Percentiles rank a stretch among this genome's conserved stretches.
Evolutionary conservation across 2,329 filamentous ascomycete species (phyloP).

Genomic region (Colletotrichum simmondsii): DNA sequence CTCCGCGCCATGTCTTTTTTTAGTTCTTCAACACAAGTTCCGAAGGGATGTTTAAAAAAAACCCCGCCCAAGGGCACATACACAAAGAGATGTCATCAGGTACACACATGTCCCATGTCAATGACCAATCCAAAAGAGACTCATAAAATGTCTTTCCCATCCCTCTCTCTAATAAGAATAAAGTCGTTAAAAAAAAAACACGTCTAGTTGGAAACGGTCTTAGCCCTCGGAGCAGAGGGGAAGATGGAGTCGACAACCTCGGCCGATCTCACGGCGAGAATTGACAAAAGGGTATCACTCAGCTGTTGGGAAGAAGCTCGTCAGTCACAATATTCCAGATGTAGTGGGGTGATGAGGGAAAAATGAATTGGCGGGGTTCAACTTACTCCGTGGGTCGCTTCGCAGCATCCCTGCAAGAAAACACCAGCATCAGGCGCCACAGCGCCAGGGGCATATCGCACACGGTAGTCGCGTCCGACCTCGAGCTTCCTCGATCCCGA

Average conservation of each 20-base stretch:
- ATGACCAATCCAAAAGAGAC: constrained; percentile 1
- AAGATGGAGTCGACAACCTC: constrained; percentile 85
- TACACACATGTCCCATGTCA: constrained; percentile 7
- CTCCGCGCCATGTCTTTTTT: constrained; percentile 34
- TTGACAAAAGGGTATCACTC: constrained; percentile 84
- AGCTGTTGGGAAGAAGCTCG: constrained; percentile 57
- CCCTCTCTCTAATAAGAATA: constrained; percentile 15
- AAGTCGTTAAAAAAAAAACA: not conserved
- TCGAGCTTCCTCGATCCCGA: constrained; percentile 61
- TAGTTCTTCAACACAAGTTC: constrained; percentile 24
- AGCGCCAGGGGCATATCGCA: constrained; percentile 75
- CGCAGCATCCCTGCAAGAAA: constrained; percentile 95
- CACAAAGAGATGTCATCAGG: constrained; percentile 13
- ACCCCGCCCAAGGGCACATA: not conserved
- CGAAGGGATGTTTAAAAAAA: not conserved
- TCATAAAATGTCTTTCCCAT: not conserved
- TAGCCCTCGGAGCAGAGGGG: constrained; percentile 32
- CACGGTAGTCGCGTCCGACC: constrained; percentile 81
- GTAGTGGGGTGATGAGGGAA: not conserved
- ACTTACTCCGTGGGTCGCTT: constrained; percentile 90
- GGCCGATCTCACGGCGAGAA: constrained; percentile 79
- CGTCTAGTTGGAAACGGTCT: constrained; percentile 30
- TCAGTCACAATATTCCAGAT: constrained; percentile 34
- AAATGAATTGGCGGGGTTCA: constrained; percentile 1
- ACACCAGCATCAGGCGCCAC: constrained; percentile 82